phyloP scores from a whole-genome alignment of 2,329 filamentous ascomycete species.

The Nigrograna mackinnonii region DNA sequence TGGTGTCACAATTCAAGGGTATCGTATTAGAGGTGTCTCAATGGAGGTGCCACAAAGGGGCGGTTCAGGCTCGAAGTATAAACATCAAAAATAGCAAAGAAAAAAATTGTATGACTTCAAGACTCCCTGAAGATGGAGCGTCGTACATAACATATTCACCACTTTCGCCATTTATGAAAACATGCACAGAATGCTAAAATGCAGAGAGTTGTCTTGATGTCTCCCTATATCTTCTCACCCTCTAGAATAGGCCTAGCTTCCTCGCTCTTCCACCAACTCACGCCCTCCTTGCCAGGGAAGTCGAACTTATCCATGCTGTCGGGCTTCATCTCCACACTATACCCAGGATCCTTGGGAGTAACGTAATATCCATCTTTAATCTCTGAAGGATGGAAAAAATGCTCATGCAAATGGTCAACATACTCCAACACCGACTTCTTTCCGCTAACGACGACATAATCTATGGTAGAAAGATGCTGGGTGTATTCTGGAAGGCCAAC shows the following conservation, averaged over 20 bases:
- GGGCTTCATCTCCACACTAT: conserved; percentile 91
- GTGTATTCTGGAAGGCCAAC: conserved; percentile 94
- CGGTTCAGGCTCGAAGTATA: no score
- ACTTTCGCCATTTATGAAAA: no score
- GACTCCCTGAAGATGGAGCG: no score
- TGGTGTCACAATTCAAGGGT: no score
- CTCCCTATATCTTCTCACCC: conserved; percentile 47
- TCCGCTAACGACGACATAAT: conserved; percentile 85
- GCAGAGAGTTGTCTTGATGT: no score
- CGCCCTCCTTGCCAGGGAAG: conserved; percentile 75
- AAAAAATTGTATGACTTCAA: no score
- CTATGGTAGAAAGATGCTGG: conserved; percentile 88
- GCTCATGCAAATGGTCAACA: conserved; percentile 91
- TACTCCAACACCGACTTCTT: conserved; percentile 85
- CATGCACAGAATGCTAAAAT: no score
- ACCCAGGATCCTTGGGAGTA: conserved; percentile 80
- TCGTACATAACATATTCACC: no score
- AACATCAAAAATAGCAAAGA: no score
- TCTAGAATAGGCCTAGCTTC: conserved; percentile 78
- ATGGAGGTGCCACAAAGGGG: no score
- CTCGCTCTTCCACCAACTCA: conserved; percentile 84
- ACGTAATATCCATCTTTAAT: conserved; percentile 87
- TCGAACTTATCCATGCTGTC: conserved; percentile 81
- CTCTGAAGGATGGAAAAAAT: conserved; percentile 80
- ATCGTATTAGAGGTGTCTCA: no score